Base-by-base conservation (phyloP, 306 rosid species). In the Castanea crenata region DNA sequence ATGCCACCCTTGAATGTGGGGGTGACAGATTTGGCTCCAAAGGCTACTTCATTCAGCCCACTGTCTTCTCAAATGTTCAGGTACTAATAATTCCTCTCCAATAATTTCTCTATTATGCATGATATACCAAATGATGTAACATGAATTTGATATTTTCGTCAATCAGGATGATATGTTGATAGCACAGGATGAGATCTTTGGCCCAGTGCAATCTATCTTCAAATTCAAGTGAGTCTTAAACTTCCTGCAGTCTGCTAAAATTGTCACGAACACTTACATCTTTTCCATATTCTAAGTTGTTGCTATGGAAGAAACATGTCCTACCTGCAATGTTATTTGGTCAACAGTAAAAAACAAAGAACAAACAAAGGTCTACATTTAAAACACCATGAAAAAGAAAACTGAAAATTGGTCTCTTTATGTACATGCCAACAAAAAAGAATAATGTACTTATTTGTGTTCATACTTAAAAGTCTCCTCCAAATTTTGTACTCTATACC, bases 51-150 rank as follows among this genome's bases (percentile, higher is more conserved):
- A 61, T 94, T 79, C 86, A 94, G 89, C 99, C 97, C 61, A 94
- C 99, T 11, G 99, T 94, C 65, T 94, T 94, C 88, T 92, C 99
- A 62, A 91, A 94, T 86, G 99, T 94, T 73, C 76, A 92, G 97
- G 98, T 92, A 83, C 27, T 76, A 3, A 73, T 71, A 31, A 27
- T 52, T 65, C 56, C 5, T 49, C 57, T 71, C 51, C 14, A 74
- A 54, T 68, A 51, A 11, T 77, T 13, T 23, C 65, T 57, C 38
- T 55, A 62, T 31, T 51, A 76, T 81, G 32, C 59, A 13, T 16
- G 35, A 58, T 44, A 41, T 65, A 65, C 34, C 67, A 38, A 77
- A 63, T 65, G 27, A 0, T 69, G 67, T 55, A 67, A 83, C 69
- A 63, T 11, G 69, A 78, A 32, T 80, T 57, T 59, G 67, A 86